A percentile compares a stretch with the other conserved stretches of the same genome.
These are phyloP conservation scores for Coniochaeta sp. DNA, from an alignment of 2,329 filamentous ascomycete species.

Conservation along the genomic window DNA sequence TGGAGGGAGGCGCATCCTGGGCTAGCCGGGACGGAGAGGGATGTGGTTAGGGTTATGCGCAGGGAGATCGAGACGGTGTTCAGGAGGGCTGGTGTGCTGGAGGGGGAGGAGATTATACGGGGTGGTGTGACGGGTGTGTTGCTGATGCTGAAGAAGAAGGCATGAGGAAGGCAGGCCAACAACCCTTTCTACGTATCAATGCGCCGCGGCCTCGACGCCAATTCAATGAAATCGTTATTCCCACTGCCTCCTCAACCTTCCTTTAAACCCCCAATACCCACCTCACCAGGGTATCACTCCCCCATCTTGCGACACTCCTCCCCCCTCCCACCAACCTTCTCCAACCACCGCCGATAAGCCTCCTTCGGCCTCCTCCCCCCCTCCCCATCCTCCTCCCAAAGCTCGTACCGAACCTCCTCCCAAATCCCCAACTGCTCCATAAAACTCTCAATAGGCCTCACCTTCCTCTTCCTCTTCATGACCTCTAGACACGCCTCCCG, in stretches of 20 bases:
- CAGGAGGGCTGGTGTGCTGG: constrained; percentile 25
- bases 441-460: constrained; percentile 14
- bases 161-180: no score
- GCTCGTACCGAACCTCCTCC: constrained; percentile 11
- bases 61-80: constrained; percentile 13
- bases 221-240: no score
- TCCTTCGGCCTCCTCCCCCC: constrained; percentile 2
- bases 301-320: background rate
- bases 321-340: background rate
- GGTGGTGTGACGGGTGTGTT: constrained; percentile 17
- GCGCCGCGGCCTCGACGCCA: no score
- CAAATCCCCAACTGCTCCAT: constrained; percentile 15
- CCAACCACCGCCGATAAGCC: background rate
- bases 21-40: constrained; percentile 29
- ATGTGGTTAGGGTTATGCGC: constrained; percentile 13
- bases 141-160: constrained; percentile 23
- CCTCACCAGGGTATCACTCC: no score
- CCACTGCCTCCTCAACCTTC: no score
- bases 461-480: constrained; percentile 8
- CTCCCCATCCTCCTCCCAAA: constrained; percentile 15
- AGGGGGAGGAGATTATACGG: constrained; percentile 22
- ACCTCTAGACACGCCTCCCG: constrained; percentile 1
- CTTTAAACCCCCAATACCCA: no score
- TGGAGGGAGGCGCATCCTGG: constrained; percentile 39
- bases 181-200: no score